Percentiles rank a stretch among this genome's conserved stretches.
phyloP scores from a whole-genome alignment of 495 filamentous ascomycete species.

The Penicillium simplicissimum region DNA sequence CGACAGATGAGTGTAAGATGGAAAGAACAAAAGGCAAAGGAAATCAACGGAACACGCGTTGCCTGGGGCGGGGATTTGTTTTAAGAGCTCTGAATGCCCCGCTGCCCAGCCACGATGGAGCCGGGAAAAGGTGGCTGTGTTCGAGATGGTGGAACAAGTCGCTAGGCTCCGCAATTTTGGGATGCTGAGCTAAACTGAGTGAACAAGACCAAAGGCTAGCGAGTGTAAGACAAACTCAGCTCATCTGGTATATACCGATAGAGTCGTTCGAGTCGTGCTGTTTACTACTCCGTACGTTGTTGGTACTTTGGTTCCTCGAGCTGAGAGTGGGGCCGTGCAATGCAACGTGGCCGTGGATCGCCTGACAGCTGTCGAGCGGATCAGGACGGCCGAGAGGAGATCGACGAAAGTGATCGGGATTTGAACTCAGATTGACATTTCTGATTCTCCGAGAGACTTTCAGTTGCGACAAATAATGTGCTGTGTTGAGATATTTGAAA shows the following conservation, averaged over 20 bases:
- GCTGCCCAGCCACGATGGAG: constrained; percentile 29
- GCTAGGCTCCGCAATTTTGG: not conserved
- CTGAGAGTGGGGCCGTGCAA: not conserved
- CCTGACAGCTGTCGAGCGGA: not conserved
- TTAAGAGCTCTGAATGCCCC: constrained; percentile 25
- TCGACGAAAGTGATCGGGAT: not conserved
- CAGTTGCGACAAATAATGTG: not conserved
- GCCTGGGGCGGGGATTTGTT: constrained; percentile 19
- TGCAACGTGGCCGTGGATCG: constrained; percentile 1
- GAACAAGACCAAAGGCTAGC: not conserved
- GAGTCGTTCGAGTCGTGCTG: not conserved
- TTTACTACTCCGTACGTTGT: not conserved
- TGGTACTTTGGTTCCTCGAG: not conserved
- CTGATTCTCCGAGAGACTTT: not conserved
- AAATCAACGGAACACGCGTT: constrained; percentile 9
- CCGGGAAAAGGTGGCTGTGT: constrained; percentile 24
- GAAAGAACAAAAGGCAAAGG: constrained; percentile 7
- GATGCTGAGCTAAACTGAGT: not conserved
- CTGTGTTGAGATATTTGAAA: not conserved
- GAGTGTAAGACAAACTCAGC: not conserved
- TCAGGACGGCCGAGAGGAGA: not conserved
- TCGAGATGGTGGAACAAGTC: not conserved
- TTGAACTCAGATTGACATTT: not conserved
- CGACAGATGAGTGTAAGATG: not conserved
- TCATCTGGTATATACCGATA: too few species aligned